Evolutionary conservation across 2,329 filamentous ascomycete genomes (phyloP), one percentile per base, ranked within the genome.

Genomic region (Alternaria triticina): DNA sequence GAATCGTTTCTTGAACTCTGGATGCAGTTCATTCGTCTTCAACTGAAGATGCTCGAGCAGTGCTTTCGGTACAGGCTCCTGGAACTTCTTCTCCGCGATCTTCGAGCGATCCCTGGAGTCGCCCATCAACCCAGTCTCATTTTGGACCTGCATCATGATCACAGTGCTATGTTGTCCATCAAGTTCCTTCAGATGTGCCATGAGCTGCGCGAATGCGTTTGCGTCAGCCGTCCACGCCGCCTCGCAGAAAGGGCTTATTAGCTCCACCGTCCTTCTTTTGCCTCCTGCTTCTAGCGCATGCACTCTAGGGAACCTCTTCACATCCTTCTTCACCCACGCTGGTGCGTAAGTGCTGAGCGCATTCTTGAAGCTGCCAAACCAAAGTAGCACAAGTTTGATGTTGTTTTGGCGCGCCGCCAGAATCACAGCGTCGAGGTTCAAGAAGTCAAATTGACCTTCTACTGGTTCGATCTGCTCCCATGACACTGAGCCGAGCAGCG

Each of bases 91-190:
- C 12, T 84, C 75, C 2, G 84, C 84, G 3, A 68, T 64, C 0
- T 67, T 61, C 3, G 79, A 82, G 1, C 82, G 73, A 66, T 87
- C 85, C n/a, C 85, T 77, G 3, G 84, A 86, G 62, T 87, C 85
- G 0, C 85, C 84, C 0, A 86, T 75, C 0, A 86, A 63, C 1
- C 85, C 85, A 1, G 78, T 79, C 74, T 87, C 85, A 46, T 87
- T 87, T 70, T 87, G 82, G 20, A 87, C 84, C 65, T 87, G 85
- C 0, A 86, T 80, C 85, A 86, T 86, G 4, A 87, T 64, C 0
- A 87, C 84, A 0, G 84, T 87, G 1, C 74, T 79, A 43, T 86
- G 78, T 5, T 77, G 69, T 1, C 72, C 73, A 47, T 86, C 84
- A 7, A 86, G 65, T 1, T 82, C 71, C 5, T 79, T 78, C 11